A percentile compares a stretch with the other conserved stretches of the same genome.
phyloP scores from a whole-genome alignment of 495 filamentous ascomycete species.

The Collariella sp. region DNA sequence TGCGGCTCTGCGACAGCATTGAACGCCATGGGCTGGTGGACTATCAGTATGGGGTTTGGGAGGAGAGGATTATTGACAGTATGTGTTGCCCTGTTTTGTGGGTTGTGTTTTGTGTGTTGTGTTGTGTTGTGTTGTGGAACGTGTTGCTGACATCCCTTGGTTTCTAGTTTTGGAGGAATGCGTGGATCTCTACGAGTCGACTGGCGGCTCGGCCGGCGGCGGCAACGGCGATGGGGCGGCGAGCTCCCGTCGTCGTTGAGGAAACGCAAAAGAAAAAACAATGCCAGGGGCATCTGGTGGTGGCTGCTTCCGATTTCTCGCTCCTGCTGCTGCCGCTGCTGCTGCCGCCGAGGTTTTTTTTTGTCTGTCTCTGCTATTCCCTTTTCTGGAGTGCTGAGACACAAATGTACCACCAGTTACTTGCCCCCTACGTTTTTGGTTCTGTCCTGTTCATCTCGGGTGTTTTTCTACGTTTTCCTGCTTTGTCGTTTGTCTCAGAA shows the following conservation, averaged over 20 bases:
- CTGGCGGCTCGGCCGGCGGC: slow-evolving; percentile 30
- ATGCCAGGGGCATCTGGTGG: background rate
- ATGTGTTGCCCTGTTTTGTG: slow-evolving; percentile 29
- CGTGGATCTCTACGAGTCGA: slow-evolving; percentile 48
- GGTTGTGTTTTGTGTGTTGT: background rate
- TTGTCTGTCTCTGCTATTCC: background rate
- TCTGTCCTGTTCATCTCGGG: background rate
- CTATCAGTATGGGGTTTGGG: slow-evolving; percentile 94
- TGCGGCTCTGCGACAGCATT: slow-evolving; percentile 73
- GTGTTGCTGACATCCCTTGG: slow-evolving; percentile 1
- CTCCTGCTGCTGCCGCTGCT: background rate
- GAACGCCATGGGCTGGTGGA: slow-evolving; percentile 89
- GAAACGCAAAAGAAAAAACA: background rate
- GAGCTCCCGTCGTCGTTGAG: slow-evolving; percentile 12
- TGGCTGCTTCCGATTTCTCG: background rate
- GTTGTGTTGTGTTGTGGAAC: background rate
- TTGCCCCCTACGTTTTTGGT: background rate
- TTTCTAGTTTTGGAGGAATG: slow-evolving; percentile 55
- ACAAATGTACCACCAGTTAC: slow-evolving; percentile 5
- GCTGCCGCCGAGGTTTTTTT: background rate
- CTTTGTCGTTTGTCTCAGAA: background rate
- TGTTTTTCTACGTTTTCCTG: background rate
- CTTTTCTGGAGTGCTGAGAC: background rate
- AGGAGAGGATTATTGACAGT: slow-evolving; percentile 84
- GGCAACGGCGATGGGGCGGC: slow-evolving; percentile 13